phyloP scores from a whole-genome alignment of 257 asterid species.

The Solanum peruvianum region DNA sequence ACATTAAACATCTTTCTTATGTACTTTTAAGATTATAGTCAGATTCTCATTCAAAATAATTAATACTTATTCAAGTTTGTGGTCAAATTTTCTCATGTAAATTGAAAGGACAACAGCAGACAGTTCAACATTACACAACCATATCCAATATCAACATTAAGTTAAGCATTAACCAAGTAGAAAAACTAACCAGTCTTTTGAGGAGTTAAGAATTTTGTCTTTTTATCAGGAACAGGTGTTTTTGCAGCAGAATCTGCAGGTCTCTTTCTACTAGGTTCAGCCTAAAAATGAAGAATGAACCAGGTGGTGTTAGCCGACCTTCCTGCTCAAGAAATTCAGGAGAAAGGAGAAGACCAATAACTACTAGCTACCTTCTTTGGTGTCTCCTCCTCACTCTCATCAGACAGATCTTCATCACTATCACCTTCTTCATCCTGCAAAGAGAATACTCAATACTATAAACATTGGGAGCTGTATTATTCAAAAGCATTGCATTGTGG shows the following conservation, averaged over 20 bases:
- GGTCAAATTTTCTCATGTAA: not conserved
- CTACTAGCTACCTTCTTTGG: conserved; percentile 55
- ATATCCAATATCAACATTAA: not conserved
- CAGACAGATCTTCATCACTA: conserved; percentile 28
- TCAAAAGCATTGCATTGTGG: not conserved
- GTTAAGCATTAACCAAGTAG: not conserved
- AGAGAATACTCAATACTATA: not conserved
- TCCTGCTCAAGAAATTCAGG: not conserved
- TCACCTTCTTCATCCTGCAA: not conserved
- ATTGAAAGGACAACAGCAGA: not conserved
- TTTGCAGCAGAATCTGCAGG: conserved; percentile 34
- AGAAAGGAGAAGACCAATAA: not conserved
- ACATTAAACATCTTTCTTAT: not conserved
- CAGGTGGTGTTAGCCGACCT: not conserved
- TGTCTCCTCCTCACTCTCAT: conserved; percentile 63
- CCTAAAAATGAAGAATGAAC: conserved; percentile 15
- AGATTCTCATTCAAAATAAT: not conserved
- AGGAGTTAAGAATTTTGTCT: conserved; percentile 63
- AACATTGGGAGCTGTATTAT: not conserved
- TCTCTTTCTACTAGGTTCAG: conserved; percentile 45
- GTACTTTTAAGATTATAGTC: not conserved
- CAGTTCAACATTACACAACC: not conserved
- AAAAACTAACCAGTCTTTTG: conserved; percentile 55
- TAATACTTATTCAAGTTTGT: not conserved
- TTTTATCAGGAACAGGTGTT: conserved; percentile 59